A percentile compares a stretch with the other conserved stretches of the same genome.
These are phyloP conservation scores for Mucor sp. DNA, from an alignment of 371 early-diverging fungal genomes.

Conservation along the genomic window DNA sequence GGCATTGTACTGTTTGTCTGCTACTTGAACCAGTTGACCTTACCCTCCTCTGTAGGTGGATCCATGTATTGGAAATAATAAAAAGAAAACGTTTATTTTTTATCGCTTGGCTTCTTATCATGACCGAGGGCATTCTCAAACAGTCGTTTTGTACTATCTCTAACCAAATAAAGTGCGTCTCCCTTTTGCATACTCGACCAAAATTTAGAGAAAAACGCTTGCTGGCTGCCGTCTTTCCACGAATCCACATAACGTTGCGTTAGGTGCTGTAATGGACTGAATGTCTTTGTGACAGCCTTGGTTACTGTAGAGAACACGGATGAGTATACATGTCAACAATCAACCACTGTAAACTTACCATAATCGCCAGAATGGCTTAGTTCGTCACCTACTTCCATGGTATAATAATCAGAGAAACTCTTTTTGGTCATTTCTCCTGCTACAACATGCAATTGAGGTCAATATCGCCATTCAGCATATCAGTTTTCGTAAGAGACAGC, in stretches of 20 bases:
- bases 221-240: slow-evolving; percentile 40
- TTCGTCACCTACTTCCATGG: slow-evolving; percentile 22
- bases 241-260: slow-evolving; percentile 31
- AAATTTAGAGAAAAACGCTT: slow-evolving; percentile 36
- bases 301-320: slow-evolving; percentile 9
- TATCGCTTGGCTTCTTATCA: slow-evolving; percentile 30
- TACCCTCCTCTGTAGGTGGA: slow-evolving; percentile 1
- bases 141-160: slow-evolving; percentile 30
- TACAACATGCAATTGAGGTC: no score
- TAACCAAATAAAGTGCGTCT: slow-evolving; percentile 41
- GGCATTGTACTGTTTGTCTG: slow-evolving; percentile 21
- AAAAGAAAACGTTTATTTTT: slow-evolving; percentile 2
- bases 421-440: slow-evolving; percentile 4
- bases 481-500: no score
- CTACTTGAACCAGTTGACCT: slow-evolving; percentile 9
- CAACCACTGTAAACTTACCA: slow-evolving; percentile 9
- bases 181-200: slow-evolving; percentile 32
- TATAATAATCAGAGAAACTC: slow-evolving; percentile 19
- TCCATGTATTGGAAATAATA: slow-evolving; percentile 20
- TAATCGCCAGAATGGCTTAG: slow-evolving; percentile 16
- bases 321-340: not conserved
- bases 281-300: slow-evolving; percentile 16
- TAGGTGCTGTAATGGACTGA: slow-evolving; percentile 22
- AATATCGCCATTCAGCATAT: no score
- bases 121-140: slow-evolving; percentile 25